Evolutionary conservation across 768 basidiomycete genomes (phyloP).

Genomic region (Suillus cothurnatus): DNA sequence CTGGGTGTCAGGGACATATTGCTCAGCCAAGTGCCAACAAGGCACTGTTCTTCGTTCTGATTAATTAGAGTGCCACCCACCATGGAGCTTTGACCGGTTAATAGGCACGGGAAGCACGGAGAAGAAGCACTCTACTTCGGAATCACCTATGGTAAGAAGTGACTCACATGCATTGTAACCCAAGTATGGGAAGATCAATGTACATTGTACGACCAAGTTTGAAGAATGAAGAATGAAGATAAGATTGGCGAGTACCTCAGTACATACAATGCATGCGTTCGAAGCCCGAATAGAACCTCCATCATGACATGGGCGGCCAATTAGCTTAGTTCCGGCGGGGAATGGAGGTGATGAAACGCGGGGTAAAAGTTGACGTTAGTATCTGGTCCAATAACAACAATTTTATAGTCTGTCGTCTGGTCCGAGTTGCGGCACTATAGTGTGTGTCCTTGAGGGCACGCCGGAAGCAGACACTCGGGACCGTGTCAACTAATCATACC

Average conservation of each 20-base stretch:
- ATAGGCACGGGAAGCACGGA: slow-evolving; percentile 20
- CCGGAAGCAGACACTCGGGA: too few species aligned
- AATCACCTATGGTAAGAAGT: slow-evolving; percentile 13
- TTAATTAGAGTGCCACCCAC: slow-evolving; percentile 15
- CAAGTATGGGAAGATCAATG: slow-evolving; percentile 34
- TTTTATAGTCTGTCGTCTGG: neutral
- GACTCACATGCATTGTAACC: slow-evolving; percentile 33
- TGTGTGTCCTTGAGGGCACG: neutral
- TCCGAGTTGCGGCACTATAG: neutral
- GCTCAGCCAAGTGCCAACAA: neutral
- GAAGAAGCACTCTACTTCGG: slow-evolving; percentile 17
- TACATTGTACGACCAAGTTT: slow-evolving; percentile 16
- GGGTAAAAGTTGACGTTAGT: neutral
- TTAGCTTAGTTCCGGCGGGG: slow-evolving; percentile 4
- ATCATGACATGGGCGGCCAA: neutral
- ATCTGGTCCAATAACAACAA: too few species aligned
- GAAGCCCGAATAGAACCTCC: slow-evolving; percentile 1
- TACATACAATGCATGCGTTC: neutral
- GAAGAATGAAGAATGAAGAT: too few species aligned
- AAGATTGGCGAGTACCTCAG: neutral
- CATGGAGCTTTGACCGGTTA: slow-evolving; percentile 14
- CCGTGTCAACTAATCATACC: neutral
- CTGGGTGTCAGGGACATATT: slow-evolving; percentile 4
- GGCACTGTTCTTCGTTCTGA: slow-evolving; percentile 1
- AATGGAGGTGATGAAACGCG: neutral